Percentiles rank a stretch among this genome's conserved stretches.
Conservation (phyloP, 2,329 filamentous ascomycete species). For the Akanthomyces uredinophilus region DNA sequence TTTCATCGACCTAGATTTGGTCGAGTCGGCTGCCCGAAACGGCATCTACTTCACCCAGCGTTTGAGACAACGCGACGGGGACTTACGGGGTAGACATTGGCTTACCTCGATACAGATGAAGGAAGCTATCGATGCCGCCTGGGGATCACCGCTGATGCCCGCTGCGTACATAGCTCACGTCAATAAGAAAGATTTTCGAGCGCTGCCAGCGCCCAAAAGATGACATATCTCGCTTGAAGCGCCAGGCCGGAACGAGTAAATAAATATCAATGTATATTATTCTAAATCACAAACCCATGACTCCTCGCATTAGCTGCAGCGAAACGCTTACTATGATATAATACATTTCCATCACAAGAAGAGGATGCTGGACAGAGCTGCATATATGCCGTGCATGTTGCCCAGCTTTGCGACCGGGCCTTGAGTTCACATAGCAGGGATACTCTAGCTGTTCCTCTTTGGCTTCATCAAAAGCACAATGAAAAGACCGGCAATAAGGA, state of each 20-base stretch:
- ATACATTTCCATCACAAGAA: constrained; percentile 1
- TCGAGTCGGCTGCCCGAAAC: constrained; percentile 25
- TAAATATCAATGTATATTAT: constrained; percentile 4
- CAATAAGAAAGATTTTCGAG: not conserved
- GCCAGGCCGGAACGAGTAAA: not conserved
- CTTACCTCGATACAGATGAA: constrained; percentile 20
- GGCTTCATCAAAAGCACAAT: constrained; percentile 80
- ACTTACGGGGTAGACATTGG: constrained; percentile 28
- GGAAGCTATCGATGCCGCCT: constrained; percentile 2
- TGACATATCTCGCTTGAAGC: not conserved
- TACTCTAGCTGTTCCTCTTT: constrained; percentile 41
- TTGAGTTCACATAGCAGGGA: not conserved
- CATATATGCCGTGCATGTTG: not conserved
- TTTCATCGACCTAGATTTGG: constrained; percentile 28
- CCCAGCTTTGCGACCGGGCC: not conserved
- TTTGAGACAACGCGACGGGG: constrained; percentile 24
- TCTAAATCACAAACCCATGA: constrained; percentile 1
- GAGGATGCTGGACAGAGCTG: not conserved
- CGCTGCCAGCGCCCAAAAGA: not conserved
- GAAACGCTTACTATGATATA: constrained; percentile 1
- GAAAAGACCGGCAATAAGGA: constrained; percentile 81
- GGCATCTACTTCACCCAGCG: constrained; percentile 27
- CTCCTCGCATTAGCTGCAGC: not conserved
- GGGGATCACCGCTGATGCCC: constrained; percentile 7
- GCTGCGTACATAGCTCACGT: not conserved